These are phyloP conservation scores for Penicillium sp. DNA, from an alignment of 2,329 filamentous ascomycete species.

Conservation along the genomic window DNA sequence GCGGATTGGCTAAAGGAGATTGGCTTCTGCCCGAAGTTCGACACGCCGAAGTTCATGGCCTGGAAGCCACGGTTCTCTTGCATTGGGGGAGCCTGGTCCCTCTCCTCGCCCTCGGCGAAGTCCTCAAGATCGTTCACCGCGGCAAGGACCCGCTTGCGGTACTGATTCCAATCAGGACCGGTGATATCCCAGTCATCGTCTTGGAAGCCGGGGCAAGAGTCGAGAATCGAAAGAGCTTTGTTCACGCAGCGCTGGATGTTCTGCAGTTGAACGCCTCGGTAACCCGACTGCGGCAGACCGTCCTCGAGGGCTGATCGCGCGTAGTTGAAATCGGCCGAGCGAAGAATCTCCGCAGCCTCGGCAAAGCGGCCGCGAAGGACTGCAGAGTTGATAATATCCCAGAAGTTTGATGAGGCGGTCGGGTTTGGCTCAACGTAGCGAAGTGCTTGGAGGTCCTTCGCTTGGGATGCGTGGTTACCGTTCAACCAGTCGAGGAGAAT, in stretches of 20 bases:
- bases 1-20: slow-evolving; percentile 65
- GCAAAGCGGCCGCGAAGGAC: slow-evolving; percentile 72
- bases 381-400: slow-evolving; percentile 75
- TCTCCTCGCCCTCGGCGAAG: slow-evolving; percentile 73
- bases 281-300: slow-evolving; percentile 63
- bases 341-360: slow-evolving; percentile 66
- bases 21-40: slow-evolving; percentile 44
- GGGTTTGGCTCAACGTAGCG: slow-evolving; percentile 66
- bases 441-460: slow-evolving; percentile 65
- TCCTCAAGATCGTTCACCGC: slow-evolving; percentile 69
- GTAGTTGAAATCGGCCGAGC: slow-evolving; percentile 73
- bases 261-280: slow-evolving; percentile 71
- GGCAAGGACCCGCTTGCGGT: slow-evolving; percentile 70
- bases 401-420: slow-evolving; percentile 74
- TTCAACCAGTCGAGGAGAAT: slow-evolving; percentile 82
- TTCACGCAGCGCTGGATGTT: slow-evolving; percentile 72
- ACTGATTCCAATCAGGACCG: slow-evolving; percentile 78
- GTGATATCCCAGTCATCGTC: slow-evolving; percentile 75
- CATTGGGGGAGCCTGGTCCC: slow-evolving; percentile 43
- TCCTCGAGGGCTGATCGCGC: slow-evolving; percentile 65
- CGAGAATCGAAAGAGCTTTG: slow-evolving; percentile 66
- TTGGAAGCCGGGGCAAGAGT: slow-evolving; percentile 67
- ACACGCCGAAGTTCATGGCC: slow-evolving; percentile 48
- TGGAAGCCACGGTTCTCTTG: slow-evolving; percentile 44
- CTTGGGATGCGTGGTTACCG: slow-evolving; percentile 69